Conservation (phyloP, 306 rosid genomes). For the Dalbergia cultrata region DNA sequence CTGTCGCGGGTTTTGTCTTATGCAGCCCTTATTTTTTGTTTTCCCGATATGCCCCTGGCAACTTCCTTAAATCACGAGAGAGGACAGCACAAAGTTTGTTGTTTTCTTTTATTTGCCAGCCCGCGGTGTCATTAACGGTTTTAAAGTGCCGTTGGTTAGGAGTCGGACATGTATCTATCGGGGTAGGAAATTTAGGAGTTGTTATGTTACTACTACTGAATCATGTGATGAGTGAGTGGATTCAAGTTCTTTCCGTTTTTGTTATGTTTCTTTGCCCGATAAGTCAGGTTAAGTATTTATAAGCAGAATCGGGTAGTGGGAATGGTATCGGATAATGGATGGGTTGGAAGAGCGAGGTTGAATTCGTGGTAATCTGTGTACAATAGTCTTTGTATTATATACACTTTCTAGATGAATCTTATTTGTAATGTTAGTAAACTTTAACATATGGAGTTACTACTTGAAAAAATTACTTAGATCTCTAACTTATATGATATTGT, state of each 20-base stretch:
- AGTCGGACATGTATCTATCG: too few relatives aligned
- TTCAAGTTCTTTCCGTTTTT: background rate
- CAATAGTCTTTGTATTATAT: too few relatives aligned
- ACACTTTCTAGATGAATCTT: too few relatives aligned
- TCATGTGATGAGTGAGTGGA: background rate
- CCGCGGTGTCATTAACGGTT: constrained; percentile 47
- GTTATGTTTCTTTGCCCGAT: background rate
- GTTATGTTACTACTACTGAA: background rate
- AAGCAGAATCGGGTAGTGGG: background rate
- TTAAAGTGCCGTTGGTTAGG: background rate
- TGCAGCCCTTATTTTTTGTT: constrained; percentile 3
- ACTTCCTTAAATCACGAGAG: background rate
- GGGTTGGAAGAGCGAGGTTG: background rate
- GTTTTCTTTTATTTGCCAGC: background rate
- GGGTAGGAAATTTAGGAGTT: background rate
- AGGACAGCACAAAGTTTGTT: background rate
- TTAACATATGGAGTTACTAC: too few relatives aligned
- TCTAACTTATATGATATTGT: too few relatives aligned
- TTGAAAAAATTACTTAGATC: too few relatives aligned
- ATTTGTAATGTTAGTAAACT: too few relatives aligned
- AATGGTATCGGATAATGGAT: background rate
- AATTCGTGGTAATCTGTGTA: too few relatives aligned
- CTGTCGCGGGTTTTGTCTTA: constrained; percentile 30
- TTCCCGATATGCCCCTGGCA: constrained; percentile 39
- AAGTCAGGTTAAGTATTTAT: too few relatives aligned